phyloP scores from a whole-genome alignment of 228 moss, liverwort and hornwort genomes.

The Sphagnum magellanicum region DNA sequence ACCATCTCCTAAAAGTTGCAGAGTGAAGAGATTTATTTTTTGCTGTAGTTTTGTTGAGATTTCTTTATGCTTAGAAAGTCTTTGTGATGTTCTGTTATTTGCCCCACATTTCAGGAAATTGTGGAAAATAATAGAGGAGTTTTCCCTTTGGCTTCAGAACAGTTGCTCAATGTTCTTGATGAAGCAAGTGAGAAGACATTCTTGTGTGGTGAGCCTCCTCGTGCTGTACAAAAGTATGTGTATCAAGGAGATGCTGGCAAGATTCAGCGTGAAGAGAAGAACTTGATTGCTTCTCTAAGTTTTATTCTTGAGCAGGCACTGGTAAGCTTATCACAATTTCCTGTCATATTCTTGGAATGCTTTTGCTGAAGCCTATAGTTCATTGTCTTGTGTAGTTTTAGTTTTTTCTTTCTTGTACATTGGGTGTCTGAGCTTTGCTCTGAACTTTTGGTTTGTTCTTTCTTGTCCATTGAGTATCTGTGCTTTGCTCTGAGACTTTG shows the following conservation, averaged over 20 bases:
- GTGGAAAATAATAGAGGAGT: constrained; percentile 29
- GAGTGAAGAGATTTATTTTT: background rate
- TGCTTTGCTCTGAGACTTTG: too few species aligned
- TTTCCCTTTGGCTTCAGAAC: constrained; percentile 26
- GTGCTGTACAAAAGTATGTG: constrained; percentile 24
- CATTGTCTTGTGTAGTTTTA: background rate
- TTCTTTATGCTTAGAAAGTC: too few species aligned
- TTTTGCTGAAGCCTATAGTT: background rate
- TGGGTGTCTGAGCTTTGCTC: too few species aligned
- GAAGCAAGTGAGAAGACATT: constrained; percentile 82
- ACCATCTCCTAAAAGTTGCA: background rate
- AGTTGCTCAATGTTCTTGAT: constrained; percentile 58
- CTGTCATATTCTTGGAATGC: background rate
- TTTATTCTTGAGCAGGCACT: constrained; percentile 66
- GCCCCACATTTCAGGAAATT: constrained; percentile 29
- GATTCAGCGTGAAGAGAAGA: constrained; percentile 61
- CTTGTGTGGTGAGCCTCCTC: constrained; percentile 41
- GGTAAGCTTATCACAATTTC: constrained; percentile 28
- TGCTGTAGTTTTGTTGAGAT: background rate
- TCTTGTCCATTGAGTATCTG: too few species aligned
- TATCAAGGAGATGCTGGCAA: constrained; percentile 53
- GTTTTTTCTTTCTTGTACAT: background rate
- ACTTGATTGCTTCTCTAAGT: constrained; percentile 58
- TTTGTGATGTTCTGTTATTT: too few species aligned
- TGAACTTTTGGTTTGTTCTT: too few species aligned